Conservation (phyloP, 1,284 basidiomycete genomes). For the Lentinula novae-zelandiae region DNA sequence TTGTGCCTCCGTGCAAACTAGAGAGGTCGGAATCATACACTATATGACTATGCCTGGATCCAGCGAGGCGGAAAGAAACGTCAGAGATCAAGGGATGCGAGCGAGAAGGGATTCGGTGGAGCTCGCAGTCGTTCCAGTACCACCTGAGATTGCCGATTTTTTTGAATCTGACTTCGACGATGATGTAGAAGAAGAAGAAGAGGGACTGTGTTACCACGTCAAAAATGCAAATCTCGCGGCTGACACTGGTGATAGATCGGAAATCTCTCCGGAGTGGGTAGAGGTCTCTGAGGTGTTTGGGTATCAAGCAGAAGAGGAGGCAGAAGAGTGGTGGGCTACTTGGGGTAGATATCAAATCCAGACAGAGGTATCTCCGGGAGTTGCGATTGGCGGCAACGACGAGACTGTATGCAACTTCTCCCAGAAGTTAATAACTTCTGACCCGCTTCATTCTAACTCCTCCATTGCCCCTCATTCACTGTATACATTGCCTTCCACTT, state of each 20-base stretch:
- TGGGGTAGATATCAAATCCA: constrained; percentile 12
- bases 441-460: too few species aligned
- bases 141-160: background rate
- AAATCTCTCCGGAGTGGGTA: constrained; percentile 8
- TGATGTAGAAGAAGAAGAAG: constrained; percentile 6
- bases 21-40: constrained; percentile 12
- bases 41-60: constrained; percentile 16
- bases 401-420: background rate
- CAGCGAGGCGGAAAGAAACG: constrained; percentile 8
- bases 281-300: constrained; percentile 13
- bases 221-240: background rate
- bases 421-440: too few species aligned
- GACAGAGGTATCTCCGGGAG: background rate
- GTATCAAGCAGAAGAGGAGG: constrained; percentile 14
- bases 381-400: background rate
- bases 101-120: constrained; percentile 10
- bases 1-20: constrained; percentile 26
- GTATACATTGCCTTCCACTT: too few species aligned
- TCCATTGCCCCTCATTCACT: too few species aligned
- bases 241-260: background rate
- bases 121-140: constrained; percentile 6
- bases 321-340: constrained; percentile 15
- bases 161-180: constrained; percentile 10
- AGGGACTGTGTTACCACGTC: background rate
- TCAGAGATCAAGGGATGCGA: constrained; percentile 3